Evolutionary conservation across 768 basidiomycete genomes (phyloP), one percentile per base, ranked within the genome.

Genomic region (Pleurotus giganteus): DNA sequence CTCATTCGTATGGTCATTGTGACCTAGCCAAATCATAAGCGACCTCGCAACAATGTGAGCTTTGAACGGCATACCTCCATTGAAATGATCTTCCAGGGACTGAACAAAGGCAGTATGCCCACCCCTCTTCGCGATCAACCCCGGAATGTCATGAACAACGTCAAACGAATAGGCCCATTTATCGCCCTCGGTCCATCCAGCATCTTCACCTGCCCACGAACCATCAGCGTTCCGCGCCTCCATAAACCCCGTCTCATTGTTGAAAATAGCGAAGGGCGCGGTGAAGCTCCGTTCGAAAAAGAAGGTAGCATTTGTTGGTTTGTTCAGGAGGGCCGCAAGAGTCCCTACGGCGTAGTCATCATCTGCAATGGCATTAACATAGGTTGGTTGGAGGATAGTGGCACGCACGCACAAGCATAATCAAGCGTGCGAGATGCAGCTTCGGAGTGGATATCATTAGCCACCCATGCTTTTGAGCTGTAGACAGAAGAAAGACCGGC

Each of bases 1-100:
- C 77, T 92, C 91, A 59, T 92, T 94, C 1, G 84, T 85, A 58
- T 91, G 90, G 58, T 89, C 84, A 61, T 92, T 92, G 60, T 91
- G 88, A 0, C 86, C 58, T 60, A 32, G 4, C 6, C n/a, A 42
- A 7, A 7, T 26, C 13, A 17, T 15, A 15, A 12, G 21, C 19
- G 17, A 21, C 19, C 12, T 4, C 31, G n/a, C 7, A 52, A 21
- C 17, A 32, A 13, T 28, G 1, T 28, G 19, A 47, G 23, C 6
- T 6, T 29, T 29, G 7, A 24, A 44, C 23, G 28, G 29, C 51
- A 46, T 24, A 57, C 58, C 89, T 66, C 74, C 69, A 57, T 74
- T 64, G 54, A 78, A 78, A 66, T 80, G 79, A 4, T 72, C 80
- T 47, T 91, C 87, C 60, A 91, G 64, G 58, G 85, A 88, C 51